Conservation (phyloP, 1,284 basidiomycete genomes). For the Leccinum griseonigrum region DNA sequence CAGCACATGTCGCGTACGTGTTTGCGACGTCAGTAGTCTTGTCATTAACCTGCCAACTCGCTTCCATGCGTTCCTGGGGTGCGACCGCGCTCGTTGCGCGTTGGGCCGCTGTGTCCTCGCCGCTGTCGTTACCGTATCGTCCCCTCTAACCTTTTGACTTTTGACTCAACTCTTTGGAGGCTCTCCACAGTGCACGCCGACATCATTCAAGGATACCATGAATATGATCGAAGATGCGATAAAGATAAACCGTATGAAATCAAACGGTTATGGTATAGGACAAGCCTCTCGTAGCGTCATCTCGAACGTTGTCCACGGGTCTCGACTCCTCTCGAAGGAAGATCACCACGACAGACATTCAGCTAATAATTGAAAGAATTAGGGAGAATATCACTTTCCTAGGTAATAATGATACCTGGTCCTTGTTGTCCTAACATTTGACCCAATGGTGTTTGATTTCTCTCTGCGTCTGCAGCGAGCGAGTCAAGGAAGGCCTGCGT, state of each 20-base stretch:
- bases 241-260: conserved; percentile 82
- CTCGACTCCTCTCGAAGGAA: conserved; percentile 44
- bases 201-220: conserved; percentile 77
- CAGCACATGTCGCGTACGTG: too few relatives aligned
- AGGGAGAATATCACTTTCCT: background rate
- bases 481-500: conserved; percentile 38
- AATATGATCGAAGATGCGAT: conserved; percentile 88
- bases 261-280: conserved; percentile 81
- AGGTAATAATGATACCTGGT: conserved; percentile 50
- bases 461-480: conserved; percentile 30
- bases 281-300: conserved; percentile 86
- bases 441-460: conserved; percentile 33
- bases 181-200: conserved; percentile 49
- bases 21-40: too few relatives aligned
- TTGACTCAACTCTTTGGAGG: conserved; percentile 13
- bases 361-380: conserved; percentile 42
- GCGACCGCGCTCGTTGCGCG: too few relatives aligned
- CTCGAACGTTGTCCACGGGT: conserved; percentile 86
- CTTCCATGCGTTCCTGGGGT: too few relatives aligned
- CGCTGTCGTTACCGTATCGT: too few relatives aligned
- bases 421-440: conserved; percentile 45
- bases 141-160: too few relatives aligned
- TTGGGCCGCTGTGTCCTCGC: too few relatives aligned
- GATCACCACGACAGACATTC: conserved; percentile 71
- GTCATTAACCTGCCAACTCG: too few relatives aligned